phyloP scores from a whole-genome alignment of 495 filamentous ascomycete species.

The Aspergillus homomorphus region DNA sequence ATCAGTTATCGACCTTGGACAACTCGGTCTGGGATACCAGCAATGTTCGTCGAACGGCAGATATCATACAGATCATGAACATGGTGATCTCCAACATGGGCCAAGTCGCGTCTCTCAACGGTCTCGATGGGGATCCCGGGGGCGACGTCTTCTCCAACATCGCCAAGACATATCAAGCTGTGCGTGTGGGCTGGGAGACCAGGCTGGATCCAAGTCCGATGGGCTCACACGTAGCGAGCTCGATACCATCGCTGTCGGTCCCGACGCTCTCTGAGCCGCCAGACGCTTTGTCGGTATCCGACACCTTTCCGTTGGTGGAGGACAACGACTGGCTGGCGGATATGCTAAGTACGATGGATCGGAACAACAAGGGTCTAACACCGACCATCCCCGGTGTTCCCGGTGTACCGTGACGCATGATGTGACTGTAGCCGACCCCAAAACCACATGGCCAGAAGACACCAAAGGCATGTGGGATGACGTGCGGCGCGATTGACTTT shows the following conservation, averaged over 20 bases:
- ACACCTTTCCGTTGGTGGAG: background rate
- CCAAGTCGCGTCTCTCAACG: background rate
- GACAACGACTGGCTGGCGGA: background rate
- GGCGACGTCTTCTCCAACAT: conserved; percentile 8
- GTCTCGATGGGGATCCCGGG: conserved; percentile 4
- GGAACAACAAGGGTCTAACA: background rate
- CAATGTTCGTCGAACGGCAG: conserved; percentile 29
- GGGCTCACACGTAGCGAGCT: background rate
- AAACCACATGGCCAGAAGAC: too few relatives aligned
- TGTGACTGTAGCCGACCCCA: background rate
- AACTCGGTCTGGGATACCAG: conserved; percentile 35
- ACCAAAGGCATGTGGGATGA: too few relatives aligned
- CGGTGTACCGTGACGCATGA: background rate
- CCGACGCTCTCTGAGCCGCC: background rate
- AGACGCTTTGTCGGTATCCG: background rate
- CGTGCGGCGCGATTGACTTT: too few relatives aligned
- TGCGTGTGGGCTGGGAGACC: conserved; percentile 9
- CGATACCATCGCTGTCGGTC: background rate
- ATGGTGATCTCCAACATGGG: conserved; percentile 7
- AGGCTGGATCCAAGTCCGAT: background rate
- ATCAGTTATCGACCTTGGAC: conserved; percentile 40
- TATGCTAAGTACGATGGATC: background rate
- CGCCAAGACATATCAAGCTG: conserved; percentile 5
- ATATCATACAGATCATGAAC: conserved; percentile 27
- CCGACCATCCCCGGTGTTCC: background rate